Percentiles rank a stretch among this genome's conserved stretches.
These are phyloP conservation scores for Pulveroboletus sp. DNA, from an alignment of 768 basidiomycete species.

Conservation along the genomic window DNA sequence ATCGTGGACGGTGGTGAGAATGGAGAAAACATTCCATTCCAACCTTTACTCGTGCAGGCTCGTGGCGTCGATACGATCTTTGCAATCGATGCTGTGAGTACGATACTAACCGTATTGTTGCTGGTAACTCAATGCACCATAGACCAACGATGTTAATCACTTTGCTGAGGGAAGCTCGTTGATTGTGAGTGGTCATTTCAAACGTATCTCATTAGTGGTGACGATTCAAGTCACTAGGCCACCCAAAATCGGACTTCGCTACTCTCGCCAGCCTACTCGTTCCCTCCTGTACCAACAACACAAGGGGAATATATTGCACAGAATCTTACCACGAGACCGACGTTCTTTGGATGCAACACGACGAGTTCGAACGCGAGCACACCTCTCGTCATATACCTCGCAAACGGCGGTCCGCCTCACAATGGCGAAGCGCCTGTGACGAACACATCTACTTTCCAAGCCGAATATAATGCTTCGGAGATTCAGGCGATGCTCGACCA, in stretches of 20 bases:
- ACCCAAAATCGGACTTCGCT: slow-evolving; percentile 38
- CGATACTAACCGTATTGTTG: neutral
- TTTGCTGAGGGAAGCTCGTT: slow-evolving; percentile 25
- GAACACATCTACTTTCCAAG: slow-evolving; percentile 40
- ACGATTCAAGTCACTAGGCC: slow-evolving; percentile 10
- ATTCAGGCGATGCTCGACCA: slow-evolving; percentile 44
- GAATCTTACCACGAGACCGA: slow-evolving; percentile 35
- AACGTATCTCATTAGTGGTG: neutral
- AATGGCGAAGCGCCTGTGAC: slow-evolving; percentile 36
- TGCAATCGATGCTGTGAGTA: slow-evolving; percentile 41
- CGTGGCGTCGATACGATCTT: slow-evolving; percentile 47
- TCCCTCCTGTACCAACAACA: slow-evolving; percentile 29
- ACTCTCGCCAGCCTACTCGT: slow-evolving; percentile 30
- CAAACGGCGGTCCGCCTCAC: slow-evolving; percentile 45
- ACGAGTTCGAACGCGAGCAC: slow-evolving; percentile 25
- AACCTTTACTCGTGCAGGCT: slow-evolving; percentile 44
- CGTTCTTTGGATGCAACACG: slow-evolving; percentile 44
- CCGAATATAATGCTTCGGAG: slow-evolving; percentile 33
- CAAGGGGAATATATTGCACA: slow-evolving; percentile 30
- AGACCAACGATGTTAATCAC: slow-evolving; percentile 15
- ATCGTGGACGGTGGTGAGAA: slow-evolving; percentile 41
- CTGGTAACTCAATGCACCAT: neutral
- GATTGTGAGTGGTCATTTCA: slow-evolving; percentile 16
- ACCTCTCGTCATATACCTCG: slow-evolving; percentile 56
- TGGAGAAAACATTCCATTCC: slow-evolving; percentile 42